These are phyloP conservation scores for Pythium rhizo-oryzae DNA, from an alignment of 352 stramenopile genomes.

Conservation along the genomic window DNA sequence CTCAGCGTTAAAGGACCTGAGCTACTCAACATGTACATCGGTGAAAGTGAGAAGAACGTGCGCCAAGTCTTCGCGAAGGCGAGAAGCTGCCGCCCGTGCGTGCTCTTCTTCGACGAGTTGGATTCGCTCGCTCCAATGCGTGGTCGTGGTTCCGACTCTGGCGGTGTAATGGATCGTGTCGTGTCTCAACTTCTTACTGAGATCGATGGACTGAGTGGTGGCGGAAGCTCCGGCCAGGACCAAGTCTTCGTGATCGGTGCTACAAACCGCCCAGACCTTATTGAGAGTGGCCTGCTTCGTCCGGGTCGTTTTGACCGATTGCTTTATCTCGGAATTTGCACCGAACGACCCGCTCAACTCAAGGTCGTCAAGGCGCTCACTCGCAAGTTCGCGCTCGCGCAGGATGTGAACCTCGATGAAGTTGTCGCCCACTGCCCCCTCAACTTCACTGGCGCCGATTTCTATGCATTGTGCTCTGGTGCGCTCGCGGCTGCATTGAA, in stretches of 20 bases:
- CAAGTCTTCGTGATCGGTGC: constrained; percentile 96
- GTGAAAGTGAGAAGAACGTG: constrained; percentile 97
- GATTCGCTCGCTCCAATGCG: constrained; percentile 91
- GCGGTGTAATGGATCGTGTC: constrained; percentile 96
- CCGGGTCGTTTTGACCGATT: constrained; percentile 90
- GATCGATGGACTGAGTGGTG: constrained; percentile 89
- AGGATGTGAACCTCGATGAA: constrained; percentile 60
- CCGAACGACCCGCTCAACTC: constrained; percentile 64
- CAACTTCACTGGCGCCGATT: constrained; percentile 85
- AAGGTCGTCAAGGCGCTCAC: constrained; percentile 87
- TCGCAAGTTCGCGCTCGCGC: constrained; percentile 72
- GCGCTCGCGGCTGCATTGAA: constrained; percentile 78
- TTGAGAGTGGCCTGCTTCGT: constrained; percentile 95
- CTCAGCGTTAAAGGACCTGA: constrained; percentile 96
- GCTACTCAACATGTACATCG: constrained; percentile 98
- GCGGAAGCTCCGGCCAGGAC: constrained; percentile 59
- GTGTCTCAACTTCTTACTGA: constrained; percentile 96
- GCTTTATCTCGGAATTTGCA: constrained; percentile 85
- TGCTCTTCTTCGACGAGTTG: constrained; percentile 95
- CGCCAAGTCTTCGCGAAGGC: constrained; percentile 93
- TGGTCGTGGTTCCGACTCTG: constrained; percentile 85
- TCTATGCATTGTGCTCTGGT: constrained; percentile 83
- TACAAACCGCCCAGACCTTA: constrained; percentile 96
- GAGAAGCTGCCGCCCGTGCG: constrained; percentile 78
- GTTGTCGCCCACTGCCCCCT: constrained; percentile 64